phyloP scores from a whole-genome alignment of 306 rosid genomes.

The Begonia peltatifolia region DNA sequence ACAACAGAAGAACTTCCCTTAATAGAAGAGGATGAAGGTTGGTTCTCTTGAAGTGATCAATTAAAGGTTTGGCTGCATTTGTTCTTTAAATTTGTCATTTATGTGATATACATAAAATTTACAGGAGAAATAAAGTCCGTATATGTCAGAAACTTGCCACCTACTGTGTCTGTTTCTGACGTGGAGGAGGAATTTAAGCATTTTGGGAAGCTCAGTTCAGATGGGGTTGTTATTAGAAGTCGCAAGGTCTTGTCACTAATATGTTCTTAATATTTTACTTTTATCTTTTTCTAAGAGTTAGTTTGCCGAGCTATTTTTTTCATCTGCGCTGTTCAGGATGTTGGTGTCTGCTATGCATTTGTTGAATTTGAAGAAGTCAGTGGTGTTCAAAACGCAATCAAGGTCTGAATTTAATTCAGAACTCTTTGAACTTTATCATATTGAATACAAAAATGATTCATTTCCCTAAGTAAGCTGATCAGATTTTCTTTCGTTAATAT shows the following conservation, averaged over 20 bases:
- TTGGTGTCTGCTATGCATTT: constrained; percentile 95
- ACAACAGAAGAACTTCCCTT: constrained; percentile 22
- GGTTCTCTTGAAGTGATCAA: neutral
- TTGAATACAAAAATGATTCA: constrained; percentile 3
- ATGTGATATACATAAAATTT: neutral
- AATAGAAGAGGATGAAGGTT: constrained; percentile 36
- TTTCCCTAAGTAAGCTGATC: too few species aligned
- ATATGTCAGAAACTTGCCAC: constrained; percentile 75
- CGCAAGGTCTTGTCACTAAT: constrained; percentile 52
- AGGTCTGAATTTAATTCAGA: constrained; percentile 32
- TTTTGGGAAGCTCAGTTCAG: constrained; percentile 71
- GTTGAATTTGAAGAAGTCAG: constrained; percentile 80
- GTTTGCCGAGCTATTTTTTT: constrained; percentile 12
- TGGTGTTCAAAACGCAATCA: constrained; percentile 82
- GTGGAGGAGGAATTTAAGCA: constrained; percentile 70
- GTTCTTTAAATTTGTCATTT: neutral
- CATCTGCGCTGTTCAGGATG: constrained; percentile 42
- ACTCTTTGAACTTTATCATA: neutral
- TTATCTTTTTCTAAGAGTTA: constrained; percentile 1
- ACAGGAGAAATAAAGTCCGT: constrained; percentile 81
- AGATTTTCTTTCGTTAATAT: too few species aligned
- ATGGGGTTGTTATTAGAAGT: constrained; percentile 82
- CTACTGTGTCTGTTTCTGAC: constrained; percentile 64
- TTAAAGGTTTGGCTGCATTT: neutral
- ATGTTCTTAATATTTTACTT: constrained; percentile 1